These are phyloP conservation scores for Wickerhamiella parazyma DNA, from an alignment of 805 yeast genomes.

Conservation along the genomic window DNA sequence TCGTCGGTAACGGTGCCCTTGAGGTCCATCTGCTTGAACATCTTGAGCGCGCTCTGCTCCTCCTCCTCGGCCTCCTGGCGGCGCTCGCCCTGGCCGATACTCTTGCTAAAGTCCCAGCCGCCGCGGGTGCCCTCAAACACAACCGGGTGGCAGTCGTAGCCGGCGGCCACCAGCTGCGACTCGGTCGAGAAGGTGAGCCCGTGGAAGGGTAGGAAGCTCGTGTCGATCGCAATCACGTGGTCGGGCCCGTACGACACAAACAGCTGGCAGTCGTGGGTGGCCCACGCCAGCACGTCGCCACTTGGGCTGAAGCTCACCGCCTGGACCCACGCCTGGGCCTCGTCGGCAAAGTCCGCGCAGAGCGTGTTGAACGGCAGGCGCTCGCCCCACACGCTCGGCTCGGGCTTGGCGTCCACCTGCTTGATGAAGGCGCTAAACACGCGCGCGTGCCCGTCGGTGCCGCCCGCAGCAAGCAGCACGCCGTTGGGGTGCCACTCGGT, in stretches of 20 bases:
- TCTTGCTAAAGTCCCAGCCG: constrained; percentile 46
- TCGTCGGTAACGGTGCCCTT: constrained; percentile 57
- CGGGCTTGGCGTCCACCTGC: constrained; percentile 75
- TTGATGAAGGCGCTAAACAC: constrained; percentile 83
- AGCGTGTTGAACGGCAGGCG: constrained; percentile 87
- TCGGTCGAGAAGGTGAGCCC: constrained; percentile 58
- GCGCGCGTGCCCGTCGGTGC: constrained; percentile 84
- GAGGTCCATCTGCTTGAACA: constrained; percentile 90
- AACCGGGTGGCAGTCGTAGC: constrained; percentile 84
- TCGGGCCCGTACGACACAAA: constrained; percentile 68
- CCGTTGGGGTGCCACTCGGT: constrained; percentile 90
- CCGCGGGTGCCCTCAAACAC: constrained; percentile 57
- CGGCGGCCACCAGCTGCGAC: constrained; percentile 66
- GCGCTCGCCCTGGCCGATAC: constrained; percentile 44
- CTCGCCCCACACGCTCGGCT: constrained; percentile 80
- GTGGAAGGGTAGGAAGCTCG: constrained; percentile 67
- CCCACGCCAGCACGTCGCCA: constrained; percentile 68
- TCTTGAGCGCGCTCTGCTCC: constrained; percentile 46
- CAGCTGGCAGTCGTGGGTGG: constrained; percentile 75
- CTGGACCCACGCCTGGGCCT: constrained; percentile 81
- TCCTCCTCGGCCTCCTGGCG: constrained; percentile 37
- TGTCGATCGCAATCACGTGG: constrained; percentile 43
- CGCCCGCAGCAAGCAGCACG: constrained; percentile 77
- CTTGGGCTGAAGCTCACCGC: constrained; percentile 74
- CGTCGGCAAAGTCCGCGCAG: constrained; percentile 64